Conservation (phyloP, 2,329 filamentous ascomycete genomes). For the Chrysoporthe puriensis region DNA sequence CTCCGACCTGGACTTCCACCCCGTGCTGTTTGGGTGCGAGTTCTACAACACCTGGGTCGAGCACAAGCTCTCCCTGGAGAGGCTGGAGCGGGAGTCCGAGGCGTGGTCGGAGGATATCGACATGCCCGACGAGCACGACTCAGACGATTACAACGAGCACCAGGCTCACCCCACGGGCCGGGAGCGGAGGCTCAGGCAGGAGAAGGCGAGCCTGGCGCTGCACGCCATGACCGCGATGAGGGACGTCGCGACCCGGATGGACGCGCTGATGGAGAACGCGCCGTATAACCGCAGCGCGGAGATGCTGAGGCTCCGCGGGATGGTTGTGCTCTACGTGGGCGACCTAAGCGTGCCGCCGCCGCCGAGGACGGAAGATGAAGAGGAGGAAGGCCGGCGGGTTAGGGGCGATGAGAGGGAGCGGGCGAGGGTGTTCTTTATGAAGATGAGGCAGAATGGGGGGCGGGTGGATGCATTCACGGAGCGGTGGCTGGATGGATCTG, state of each 20-base stretch:
- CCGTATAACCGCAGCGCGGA: slow-evolving; percentile 72
- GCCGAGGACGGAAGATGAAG: slow-evolving; percentile 35
- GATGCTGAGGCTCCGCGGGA: slow-evolving; percentile 72
- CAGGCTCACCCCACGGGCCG: slow-evolving; percentile 29
- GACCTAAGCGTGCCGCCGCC: slow-evolving; percentile 61
- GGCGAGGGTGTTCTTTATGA: slow-evolving; percentile 44
- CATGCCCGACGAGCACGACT: slow-evolving; percentile 30
- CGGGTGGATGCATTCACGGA: slow-evolving; percentile 39
- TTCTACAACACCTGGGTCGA: slow-evolving; percentile 73
- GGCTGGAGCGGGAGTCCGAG: slow-evolving; percentile 39
- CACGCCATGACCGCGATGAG: slow-evolving; percentile 63
- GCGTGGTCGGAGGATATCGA: slow-evolving; percentile 40
- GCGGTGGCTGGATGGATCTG: slow-evolving; percentile 35
- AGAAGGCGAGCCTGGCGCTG: slow-evolving; percentile 46
- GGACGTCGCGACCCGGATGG: slow-evolving; percentile 70
- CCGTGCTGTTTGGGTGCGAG: slow-evolving; percentile 79
- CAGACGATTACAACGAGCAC: slow-evolving; percentile 32
- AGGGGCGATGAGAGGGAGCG: slow-evolving; percentile 41
- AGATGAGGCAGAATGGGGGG: slow-evolving; percentile 40
- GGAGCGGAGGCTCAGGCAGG: slow-evolving; percentile 34
- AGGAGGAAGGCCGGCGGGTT: slow-evolving; percentile 37
- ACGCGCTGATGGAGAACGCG: slow-evolving; percentile 68
- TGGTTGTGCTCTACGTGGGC: slow-evolving; percentile 74
- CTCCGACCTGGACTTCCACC: slow-evolving; percentile 77
- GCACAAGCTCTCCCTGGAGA: slow-evolving; percentile 50